phyloP scores from a whole-genome alignment of 2,329 filamentous ascomycete species.

The Canariomyces notabilis region DNA sequence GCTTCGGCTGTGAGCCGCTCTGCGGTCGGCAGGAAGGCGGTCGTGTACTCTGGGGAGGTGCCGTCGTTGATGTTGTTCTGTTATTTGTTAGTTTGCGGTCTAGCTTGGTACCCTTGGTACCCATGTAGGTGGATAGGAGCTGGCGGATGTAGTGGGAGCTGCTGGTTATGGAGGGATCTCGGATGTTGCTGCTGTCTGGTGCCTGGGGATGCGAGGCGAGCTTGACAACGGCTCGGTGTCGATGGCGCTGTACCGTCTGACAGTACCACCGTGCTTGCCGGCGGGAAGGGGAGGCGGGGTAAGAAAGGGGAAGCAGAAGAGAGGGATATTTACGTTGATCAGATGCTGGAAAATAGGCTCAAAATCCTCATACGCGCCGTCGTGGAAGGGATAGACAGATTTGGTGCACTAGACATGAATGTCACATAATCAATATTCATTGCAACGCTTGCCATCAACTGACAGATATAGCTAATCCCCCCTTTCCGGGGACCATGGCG shows the following conservation, averaged over 20 bases:
- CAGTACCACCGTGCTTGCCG: too few species aligned
- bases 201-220: too few species aligned
- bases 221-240: too few species aligned
- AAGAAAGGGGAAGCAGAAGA: conserved; percentile 3
- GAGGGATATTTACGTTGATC: conserved; percentile 40
- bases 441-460: conserved; percentile 1
- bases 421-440: conserved; percentile 2
- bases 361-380: conserved; percentile 63
- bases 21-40: conserved; percentile 57
- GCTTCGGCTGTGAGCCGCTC: conserved; percentile 50
- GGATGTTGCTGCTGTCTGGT: too few species aligned
- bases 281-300: background rate
- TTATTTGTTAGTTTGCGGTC: background rate
- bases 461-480: conserved; percentile 1
- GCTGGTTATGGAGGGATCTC: too few species aligned
- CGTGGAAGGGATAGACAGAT: conserved; percentile 70
- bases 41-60: conserved; percentile 60
- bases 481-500: background rate
- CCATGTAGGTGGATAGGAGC: background rate
- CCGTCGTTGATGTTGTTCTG: conserved; percentile 59
- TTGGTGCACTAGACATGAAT: conserved; percentile 42
- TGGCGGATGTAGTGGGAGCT: background rate
- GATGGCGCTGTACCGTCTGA: too few species aligned
- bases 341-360: conserved; percentile 62
- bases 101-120: background rate